These are phyloP conservation scores for Vickermania ingenoplastis DNA, from an alignment of 208 protist genomes.

Conservation along the genomic window DNA sequence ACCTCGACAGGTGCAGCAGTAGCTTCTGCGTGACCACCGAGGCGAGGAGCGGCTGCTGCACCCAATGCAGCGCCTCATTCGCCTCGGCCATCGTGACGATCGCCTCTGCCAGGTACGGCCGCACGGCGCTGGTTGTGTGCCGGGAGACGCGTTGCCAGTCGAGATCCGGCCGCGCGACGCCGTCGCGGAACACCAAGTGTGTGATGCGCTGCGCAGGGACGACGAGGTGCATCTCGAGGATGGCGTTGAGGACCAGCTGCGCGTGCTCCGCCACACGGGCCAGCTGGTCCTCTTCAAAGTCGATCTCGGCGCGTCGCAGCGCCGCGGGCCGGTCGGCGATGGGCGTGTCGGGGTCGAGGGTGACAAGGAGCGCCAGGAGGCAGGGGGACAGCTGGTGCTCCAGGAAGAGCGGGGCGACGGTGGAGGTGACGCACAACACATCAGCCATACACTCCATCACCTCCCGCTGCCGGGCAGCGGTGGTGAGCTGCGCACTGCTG, in stretches of 20 bases:
- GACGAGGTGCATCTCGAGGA: conserved; percentile 63
- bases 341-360: conserved; percentile 14
- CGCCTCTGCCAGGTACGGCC: conserved; percentile 68
- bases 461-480: conserved; percentile 25
- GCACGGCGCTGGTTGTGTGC: conserved; percentile 47
- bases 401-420: conserved; percentile 51
- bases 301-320: conserved; percentile 15
- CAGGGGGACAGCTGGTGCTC: conserved; percentile 61
- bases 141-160: conserved; percentile 77
- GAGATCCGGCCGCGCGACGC: conserved; percentile 61
- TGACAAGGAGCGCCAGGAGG: conserved; percentile 47
- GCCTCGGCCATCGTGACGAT: conserved; percentile 60
- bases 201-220: conserved; percentile 67
- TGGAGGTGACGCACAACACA: conserved; percentile 53
- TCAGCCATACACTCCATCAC: conserved; percentile 82
- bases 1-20: conserved; percentile 47
- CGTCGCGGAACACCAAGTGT: conserved; percentile 35
- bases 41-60: conserved; percentile 66
- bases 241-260: conserved; percentile 71
- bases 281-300: conserved; percentile 44
- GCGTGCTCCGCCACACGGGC: conserved; percentile 70
- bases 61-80: conserved; percentile 52
- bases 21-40: conserved; percentile 66
- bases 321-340: conserved; percentile 3
- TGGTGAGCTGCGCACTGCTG: neutral